Evolutionary conservation across 805 yeast species (phyloP), one percentile per base, ranked within the genome.

Genomic region (Clavispora fructus): DNA sequence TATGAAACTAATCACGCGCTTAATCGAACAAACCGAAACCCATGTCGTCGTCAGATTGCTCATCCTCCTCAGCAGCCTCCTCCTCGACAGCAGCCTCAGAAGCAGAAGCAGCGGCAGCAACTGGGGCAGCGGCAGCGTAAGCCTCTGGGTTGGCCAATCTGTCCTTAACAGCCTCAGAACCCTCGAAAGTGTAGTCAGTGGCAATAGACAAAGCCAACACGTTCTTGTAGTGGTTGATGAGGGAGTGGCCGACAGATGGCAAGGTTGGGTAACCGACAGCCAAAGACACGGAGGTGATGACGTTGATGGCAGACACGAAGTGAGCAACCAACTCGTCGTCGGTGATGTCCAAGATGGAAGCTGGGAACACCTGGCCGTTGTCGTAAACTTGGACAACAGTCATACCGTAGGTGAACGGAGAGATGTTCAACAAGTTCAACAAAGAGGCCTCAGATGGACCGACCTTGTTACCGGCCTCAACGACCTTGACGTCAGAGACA

Each of bases 101-200:
- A 55, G 79, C 63, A 53, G 78, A 63, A 64, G 87, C 81, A 63
- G 95, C 88, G 69, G 86, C 85, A 66, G 97, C 97, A 72, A 78
- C 97, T 66, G 98, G 96, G 67, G 97, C 97, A 78, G 97, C 95
- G 68, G 98, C 85, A 71, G 98, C 99, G 79, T 92, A 94, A 75
- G 96, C 96, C 59, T 94, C 98, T 75, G 99, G 99, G 95, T 94
- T 92, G 75, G 96, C 98, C 68, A 94, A 81, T 81, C 98, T 88
- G 87, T 94, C 99, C 87, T 89, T 89, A 81, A 94, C 85, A 62
- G 92, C 91, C 82, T 91, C 99, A 63, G 96, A 87, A 76, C 96
- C 98, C 79, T 95, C 97, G 81, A 85, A 94, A 70, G 97, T 87
- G 88, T 91, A 94, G 75, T 94, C 97, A 69, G 98, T 84, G 70